Evolutionary conservation across 2,329 filamentous ascomycete species (phyloP).

Genomic region (Beauveria sp.): DNA sequence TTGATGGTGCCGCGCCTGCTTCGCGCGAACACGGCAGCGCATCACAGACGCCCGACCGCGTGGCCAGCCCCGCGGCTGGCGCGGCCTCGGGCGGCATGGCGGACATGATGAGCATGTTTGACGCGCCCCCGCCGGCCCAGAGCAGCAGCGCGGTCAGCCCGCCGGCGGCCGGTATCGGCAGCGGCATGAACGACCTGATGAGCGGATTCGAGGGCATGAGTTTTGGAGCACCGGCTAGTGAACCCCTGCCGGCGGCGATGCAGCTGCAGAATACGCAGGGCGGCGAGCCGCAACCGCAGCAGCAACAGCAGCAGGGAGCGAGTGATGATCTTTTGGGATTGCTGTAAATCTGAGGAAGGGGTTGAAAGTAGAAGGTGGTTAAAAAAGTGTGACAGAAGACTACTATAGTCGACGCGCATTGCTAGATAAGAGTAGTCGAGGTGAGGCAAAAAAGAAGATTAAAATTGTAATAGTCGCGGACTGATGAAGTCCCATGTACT

Average conservation of each 20-base stretch:
- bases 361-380: conserved; percentile 9
- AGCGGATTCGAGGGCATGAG: conserved; percentile 80
- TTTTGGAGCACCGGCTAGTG: conserved; percentile 53
- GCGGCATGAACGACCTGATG: conserved; percentile 79
- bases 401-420: background rate
- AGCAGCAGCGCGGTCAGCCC: conserved; percentile 29
- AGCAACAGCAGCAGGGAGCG: conserved; percentile 43
- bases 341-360: conserved; percentile 24
- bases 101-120: conserved; percentile 64
- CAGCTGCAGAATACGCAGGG: conserved; percentile 39
- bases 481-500: background rate
- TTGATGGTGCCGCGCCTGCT: conserved; percentile 89
- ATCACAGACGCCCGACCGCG: conserved; percentile 59
- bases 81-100: conserved; percentile 43
- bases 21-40: conserved; percentile 56
- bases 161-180: conserved; percentile 30
- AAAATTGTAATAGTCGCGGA: conserved; percentile 1
- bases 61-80: conserved; percentile 52
- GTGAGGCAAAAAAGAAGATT: background rate
- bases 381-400: too few relatives aligned
- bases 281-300: conserved; percentile 13
- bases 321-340: conserved; percentile 52
- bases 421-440: background rate
- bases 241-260: conserved; percentile 57
- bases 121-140: conserved; percentile 52